Evolutionary conservation across 495 filamentous ascomycete species (phyloP), one percentile per base, ranked within the genome.

Genomic region (Hypoxylon crocopeplum): DNA sequence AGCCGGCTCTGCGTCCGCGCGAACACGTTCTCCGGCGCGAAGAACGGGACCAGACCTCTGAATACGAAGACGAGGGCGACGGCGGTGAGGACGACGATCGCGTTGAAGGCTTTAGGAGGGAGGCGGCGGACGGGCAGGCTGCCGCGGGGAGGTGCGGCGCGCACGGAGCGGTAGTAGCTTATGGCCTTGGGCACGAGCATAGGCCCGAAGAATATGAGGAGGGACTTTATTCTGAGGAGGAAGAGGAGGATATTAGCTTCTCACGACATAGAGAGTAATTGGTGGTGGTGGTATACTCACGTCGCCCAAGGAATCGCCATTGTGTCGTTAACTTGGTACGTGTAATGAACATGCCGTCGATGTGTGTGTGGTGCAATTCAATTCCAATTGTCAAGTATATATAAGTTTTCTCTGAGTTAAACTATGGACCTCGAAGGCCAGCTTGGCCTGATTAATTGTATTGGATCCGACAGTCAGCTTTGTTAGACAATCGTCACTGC

Each of bases 131-230:
- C 73, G n/a, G 86, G 76, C 41, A 84, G 76, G 20, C 76, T 74
- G 25, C 79, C 68, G 46, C 64, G 67, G 34, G 59, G 65, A 1
- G 79, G 73, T 12, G 75, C 69, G 30, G 78, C 71, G 62, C 84
- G 83, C 1, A 84, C 51, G 32, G 77, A 76, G 60, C 88, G 86
- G 75, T 93, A 93, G 75, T 84, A 87, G 52, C 73, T 74, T 56
- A 96, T 77, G 42, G 83, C 72, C 45, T 88, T 87, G 25, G 90
- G 89, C 42, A 97, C 74, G 56, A 96, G 71, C 48, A 94, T 74
- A n/a, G 93, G 93, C 0, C 84, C 93, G 72, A 97, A 88, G 77
- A 94, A 86, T 71, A 96, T 79, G 65, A 90, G 75, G 69, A 96
- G 79, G 58, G 88, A 89, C 68, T 91, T 88, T 73, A 91, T 77